Evolutionary conservation across 2,329 filamentous ascomycete species (phyloP).

Genomic region (Allantophomopsis lycopodina): DNA sequence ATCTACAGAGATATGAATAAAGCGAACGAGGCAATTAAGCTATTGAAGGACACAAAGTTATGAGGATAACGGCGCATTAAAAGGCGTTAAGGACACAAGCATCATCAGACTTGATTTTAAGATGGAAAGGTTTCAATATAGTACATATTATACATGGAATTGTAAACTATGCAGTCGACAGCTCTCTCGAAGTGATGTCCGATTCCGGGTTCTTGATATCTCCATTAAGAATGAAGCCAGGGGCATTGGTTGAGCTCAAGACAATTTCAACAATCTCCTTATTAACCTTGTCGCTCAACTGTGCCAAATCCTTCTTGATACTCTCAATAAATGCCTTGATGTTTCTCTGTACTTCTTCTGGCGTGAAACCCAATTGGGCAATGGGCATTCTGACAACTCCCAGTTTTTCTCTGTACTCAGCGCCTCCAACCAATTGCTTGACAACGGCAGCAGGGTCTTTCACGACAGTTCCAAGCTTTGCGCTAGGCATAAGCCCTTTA

Average conservation of each 20-base stretch:
- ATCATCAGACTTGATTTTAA: too few relatives aligned
- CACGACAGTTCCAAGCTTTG: conserved; percentile 80
- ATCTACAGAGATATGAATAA: conserved; percentile 50
- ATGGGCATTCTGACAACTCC: conserved; percentile 84
- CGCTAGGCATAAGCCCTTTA: conserved; percentile 80
- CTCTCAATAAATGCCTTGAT: conserved; percentile 63
- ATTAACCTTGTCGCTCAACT: conserved; percentile 44
- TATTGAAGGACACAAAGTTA: conserved; percentile 19
- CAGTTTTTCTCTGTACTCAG: conserved; percentile 73
- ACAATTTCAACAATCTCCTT: conserved; percentile 70
- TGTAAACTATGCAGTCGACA: conserved; percentile 38
- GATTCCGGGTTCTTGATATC: conserved; percentile 53
- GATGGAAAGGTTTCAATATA: conserved; percentile 16
- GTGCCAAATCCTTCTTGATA: conserved; percentile 64
- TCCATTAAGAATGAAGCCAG: conserved; percentile 77
- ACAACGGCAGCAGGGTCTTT: conserved; percentile 64
- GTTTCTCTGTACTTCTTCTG: conserved; percentile 75
- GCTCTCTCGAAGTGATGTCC: conserved; percentile 33
- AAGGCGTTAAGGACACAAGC: background rate
- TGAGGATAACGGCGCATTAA: conserved; percentile 3
- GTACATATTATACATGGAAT: conserved; percentile 26
- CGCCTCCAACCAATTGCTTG: conserved; percentile 69
- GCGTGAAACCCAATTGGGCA: conserved; percentile 79
- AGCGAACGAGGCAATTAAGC: conserved; percentile 40
- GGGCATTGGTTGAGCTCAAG: conserved; percentile 74